phyloP scores from a whole-genome alignment of 345 rosid species.

The Hevea brasiliensis region DNA sequence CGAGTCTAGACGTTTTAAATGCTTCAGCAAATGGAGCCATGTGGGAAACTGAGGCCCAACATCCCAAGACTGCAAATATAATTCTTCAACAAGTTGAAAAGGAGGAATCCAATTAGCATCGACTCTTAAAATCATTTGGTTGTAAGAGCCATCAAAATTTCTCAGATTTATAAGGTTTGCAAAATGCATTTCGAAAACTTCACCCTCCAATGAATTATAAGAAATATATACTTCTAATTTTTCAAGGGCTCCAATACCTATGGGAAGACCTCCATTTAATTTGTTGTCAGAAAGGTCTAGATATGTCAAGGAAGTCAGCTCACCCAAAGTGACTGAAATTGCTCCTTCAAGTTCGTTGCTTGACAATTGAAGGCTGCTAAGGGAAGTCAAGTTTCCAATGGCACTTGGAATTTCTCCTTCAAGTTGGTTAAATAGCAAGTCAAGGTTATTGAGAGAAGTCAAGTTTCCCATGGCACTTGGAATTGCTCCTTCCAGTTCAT shows the following conservation, averaged over 20 bases:
- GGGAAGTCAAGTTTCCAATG: slow-evolving; percentile 12
- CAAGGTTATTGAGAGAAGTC: too few relatives aligned
- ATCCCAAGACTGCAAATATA: background rate
- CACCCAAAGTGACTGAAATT: slow-evolving; percentile 9
- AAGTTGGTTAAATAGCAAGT: background rate
- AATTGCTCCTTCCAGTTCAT: slow-evolving; percentile 7
- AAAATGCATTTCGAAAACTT: background rate
- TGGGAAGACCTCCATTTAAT: slow-evolving; percentile 23
- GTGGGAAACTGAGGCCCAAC: background rate
- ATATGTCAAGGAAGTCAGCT: slow-evolving; percentile 6
- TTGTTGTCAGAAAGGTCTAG: slow-evolving; percentile 18
- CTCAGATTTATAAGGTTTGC: slow-evolving; percentile 21
- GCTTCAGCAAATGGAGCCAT: background rate
- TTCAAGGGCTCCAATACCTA: slow-evolving; percentile 9
- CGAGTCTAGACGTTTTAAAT: background rate
- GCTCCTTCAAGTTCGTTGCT: slow-evolving; percentile 1
- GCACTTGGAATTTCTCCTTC: slow-evolving; percentile 23
- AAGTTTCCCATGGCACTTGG: background rate
- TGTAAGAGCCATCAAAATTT: background rate
- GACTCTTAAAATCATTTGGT: background rate
- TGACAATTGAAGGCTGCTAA: background rate
- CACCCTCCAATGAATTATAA: slow-evolving; percentile 7
- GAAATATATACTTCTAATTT: background rate
- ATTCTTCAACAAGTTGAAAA: background rate
- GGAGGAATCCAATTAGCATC: background rate